Evolutionary conservation across 1,284 basidiomycete species (phyloP), one percentile per base, ranked within the genome.

Genomic region (Taiwanofungus camphoratus): DNA sequence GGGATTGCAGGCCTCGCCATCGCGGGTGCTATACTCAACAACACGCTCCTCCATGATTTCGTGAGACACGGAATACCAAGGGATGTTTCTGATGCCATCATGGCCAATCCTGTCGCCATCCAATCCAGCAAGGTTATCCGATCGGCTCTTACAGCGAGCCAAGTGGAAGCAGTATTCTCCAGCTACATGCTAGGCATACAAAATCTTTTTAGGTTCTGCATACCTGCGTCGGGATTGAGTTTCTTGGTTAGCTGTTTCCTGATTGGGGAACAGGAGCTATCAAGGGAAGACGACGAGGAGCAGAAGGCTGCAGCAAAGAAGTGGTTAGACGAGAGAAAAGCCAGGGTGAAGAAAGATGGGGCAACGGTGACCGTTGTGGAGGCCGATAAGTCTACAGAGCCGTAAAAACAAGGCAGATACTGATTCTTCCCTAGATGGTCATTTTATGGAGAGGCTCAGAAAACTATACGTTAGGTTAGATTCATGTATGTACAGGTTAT

Each of bases 1-100:
- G 68, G 67, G 2, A 61, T 66, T 1, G 48, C 70, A 12, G 54
- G 58, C 4, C 54, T 70, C 2, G 68, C 68, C 11, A 57, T 70
- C 21, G 60, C 56, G 20, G 58, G 59, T 2, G 59, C 64, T 22
- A 51, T 57, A 37, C 45, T 60, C 30, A 55, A 55, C 46, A 54
- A 54, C 44, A 44, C 40, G 24, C 44, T 52, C 26, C 41, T 40
- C 9, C 13, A 44, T 3, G 42, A 41, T 20, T 39, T 54, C 20
- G 21, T 20, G 13, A 22, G 37, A 6, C 39, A 49, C n/a, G 48
- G 42, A 9, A 41, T 54, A 11, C 26, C 48, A 5, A 15, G 22
- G 2, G 44, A 37, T 12, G 44, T 43, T 20, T 39, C 51, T 20
- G 34, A 20, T 12, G 41, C 38, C 11, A 44, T 54, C 7, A n/a